Percentiles rank a stretch among this genome's conserved stretches.
These are phyloP conservation scores for Tillandsia leiboldiana DNA, from an alignment of 176 grass and related monocot species.

Conservation along the genomic window DNA sequence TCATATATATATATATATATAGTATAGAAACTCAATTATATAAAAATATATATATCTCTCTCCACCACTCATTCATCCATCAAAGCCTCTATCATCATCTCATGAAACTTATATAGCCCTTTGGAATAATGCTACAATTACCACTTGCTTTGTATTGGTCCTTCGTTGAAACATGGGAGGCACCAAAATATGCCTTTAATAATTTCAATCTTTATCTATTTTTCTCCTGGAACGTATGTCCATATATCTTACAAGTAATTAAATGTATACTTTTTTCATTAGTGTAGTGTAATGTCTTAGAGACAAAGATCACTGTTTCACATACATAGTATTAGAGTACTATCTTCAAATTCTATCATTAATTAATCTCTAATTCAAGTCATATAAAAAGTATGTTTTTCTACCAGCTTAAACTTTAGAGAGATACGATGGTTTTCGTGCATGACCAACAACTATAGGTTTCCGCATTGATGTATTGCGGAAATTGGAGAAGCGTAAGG, in stretches of 20 bases:
- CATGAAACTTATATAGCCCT: neutral
- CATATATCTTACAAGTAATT: neutral
- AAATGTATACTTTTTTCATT: neutral
- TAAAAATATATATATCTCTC: neutral
- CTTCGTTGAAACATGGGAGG: neutral
- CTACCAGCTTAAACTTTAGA: neutral
- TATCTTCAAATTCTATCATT: too few species aligned
- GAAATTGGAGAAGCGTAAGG: neutral
- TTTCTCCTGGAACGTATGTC: neutral
- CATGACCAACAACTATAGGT: neutral
- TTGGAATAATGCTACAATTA: neutral
- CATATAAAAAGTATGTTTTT: too few species aligned
- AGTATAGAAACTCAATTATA: too few species aligned
- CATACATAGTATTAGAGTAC: too few species aligned
- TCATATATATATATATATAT: too few species aligned
- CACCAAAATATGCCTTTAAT: neutral
- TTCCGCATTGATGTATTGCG: neutral
- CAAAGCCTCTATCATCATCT: neutral
- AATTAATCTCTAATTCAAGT: too few species aligned
- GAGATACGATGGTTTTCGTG: neutral
- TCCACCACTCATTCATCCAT: conserved; percentile 16
- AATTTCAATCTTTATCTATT: neutral
- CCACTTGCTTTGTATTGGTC: neutral
- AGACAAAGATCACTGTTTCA: too few species aligned
- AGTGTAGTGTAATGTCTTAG: too few species aligned